Evolutionary conservation across 2,329 filamentous ascomycete species (phyloP), one percentile per base, ranked within the genome.

Genomic region (Orbilia oligospora): DNA sequence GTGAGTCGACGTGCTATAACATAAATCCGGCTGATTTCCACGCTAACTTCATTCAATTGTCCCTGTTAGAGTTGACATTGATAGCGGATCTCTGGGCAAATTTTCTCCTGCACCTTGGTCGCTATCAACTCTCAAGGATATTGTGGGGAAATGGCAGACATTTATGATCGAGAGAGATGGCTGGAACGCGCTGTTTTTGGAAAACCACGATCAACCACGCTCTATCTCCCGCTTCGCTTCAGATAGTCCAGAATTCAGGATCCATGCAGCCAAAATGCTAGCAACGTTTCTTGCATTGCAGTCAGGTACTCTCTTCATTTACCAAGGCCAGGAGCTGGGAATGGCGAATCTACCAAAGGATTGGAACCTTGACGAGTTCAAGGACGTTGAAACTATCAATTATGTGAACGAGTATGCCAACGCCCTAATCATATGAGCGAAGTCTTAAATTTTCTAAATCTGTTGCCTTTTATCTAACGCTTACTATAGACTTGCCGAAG

Each of bases 251-350:
- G 87, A 88, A 2, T 65, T 71, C 84, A 87, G 81, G 83, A 87
- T 80, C 86, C 88, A 9, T 83, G 87, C 88, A 18, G 88, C 88
- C 9, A 91, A 91, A 84, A 87, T 91, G 83, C 84, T 91, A 16
- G 87, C 89, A 20, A 85, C 88, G 8, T 86, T 90, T 78, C 85
- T 90, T 73, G 86, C 85, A 2, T 85, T 89, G 63, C 88, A 90
- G 80, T 86, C 88, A 1, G 90, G 90, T 16, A 91, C 90, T 0
- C 86, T 90, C 0, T 92, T 90, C 81, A 84, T 92, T n/a, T 92
- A 91, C 82, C 90, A 92, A 83, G 90, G 90, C 12, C 89, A 92
- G 82, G 90, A 92, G 83, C 86, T 92, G 38, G 90, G 89, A 18
- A 91, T 91, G 88, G 85, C 87, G 38, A 91, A 91, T 81, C 86